phyloP scores from a whole-genome alignment of 805 yeast species.

The Yamadazyma laniorum region DNA sequence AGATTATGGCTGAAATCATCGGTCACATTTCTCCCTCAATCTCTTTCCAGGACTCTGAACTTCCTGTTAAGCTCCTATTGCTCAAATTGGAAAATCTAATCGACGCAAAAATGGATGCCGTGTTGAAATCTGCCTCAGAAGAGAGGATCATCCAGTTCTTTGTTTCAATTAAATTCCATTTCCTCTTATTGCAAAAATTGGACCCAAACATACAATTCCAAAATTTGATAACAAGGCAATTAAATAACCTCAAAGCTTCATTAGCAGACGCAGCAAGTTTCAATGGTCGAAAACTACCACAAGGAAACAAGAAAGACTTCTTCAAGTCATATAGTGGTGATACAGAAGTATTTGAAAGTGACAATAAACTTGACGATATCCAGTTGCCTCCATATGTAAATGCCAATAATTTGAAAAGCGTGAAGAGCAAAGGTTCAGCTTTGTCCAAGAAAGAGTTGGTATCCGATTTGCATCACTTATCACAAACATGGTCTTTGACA shows the following conservation, averaged over 20 bases:
- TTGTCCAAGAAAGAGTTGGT: neutral
- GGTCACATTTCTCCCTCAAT: neutral
- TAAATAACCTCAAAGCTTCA: slow-evolving; percentile 1
- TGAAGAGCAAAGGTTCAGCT: slow-evolving; percentile 6
- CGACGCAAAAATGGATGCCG: slow-evolving; percentile 22
- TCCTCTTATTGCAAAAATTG: slow-evolving; percentile 19
- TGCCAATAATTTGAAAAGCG: slow-evolving; percentile 26
- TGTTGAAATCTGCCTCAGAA: slow-evolving; percentile 30
- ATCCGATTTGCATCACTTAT: slow-evolving; percentile 1
- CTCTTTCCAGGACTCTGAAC: neutral
- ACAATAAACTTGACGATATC: slow-evolving; percentile 31
- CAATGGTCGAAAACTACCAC: slow-evolving; percentile 2
- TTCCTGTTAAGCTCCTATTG: slow-evolving; percentile 2
- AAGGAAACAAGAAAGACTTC: slow-evolving; percentile 9
- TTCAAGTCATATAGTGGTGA: slow-evolving; percentile 9
- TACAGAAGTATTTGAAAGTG: slow-evolving; percentile 6
- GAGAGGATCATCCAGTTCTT: slow-evolving; percentile 27
- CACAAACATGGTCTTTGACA: slow-evolving; percentile 1
- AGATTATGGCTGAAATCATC: slow-evolving; percentile 5
- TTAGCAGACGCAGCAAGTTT: slow-evolving; percentile 17
- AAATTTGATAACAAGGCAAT: neutral
- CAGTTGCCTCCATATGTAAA: slow-evolving; percentile 38
- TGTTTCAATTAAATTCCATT: slow-evolving; percentile 31
- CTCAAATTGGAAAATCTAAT: slow-evolving; percentile 29
- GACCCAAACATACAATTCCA: neutral